Conservation (phyloP, 2,329 filamentous ascomycete genomes). For the Zopfia rhizophila region DNA sequence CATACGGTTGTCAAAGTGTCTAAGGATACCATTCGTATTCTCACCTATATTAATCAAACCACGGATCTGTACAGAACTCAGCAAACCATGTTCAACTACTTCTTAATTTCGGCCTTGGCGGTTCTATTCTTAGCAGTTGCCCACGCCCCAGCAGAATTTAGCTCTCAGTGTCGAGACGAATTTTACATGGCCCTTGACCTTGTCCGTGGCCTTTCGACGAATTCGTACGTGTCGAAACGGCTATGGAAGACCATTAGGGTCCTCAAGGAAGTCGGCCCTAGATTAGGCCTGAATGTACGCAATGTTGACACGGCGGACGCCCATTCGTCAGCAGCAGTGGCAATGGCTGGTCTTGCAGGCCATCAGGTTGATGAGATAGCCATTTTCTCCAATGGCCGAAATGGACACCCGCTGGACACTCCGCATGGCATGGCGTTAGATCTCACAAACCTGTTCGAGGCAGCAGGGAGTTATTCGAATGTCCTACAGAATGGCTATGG, state of each 20-base stretch:
- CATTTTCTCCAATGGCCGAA: slow-evolving; percentile 55
- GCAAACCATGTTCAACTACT: slow-evolving; percentile 84
- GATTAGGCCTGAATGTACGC: slow-evolving; percentile 68
- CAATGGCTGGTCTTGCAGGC: slow-evolving; percentile 73
- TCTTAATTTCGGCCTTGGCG: slow-evolving; percentile 77
- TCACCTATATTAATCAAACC: slow-evolving; percentile 76
- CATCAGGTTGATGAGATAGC: slow-evolving; percentile 69
- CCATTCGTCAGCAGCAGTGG: slow-evolving; percentile 70
- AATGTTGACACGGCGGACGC: slow-evolving; percentile 61
- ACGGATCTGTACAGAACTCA: slow-evolving; percentile 76
- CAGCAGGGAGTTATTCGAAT: slow-evolving; percentile 64
- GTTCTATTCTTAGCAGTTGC: slow-evolving; percentile 81
- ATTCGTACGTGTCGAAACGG: slow-evolving; percentile 76
- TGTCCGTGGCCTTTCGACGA: slow-evolving; percentile 76
- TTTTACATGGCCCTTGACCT: slow-evolving; percentile 83
- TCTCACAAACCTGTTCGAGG: slow-evolving; percentile 71
- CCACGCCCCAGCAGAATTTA: slow-evolving; percentile 78
- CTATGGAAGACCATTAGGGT: slow-evolving; percentile 78
- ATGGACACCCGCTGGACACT: slow-evolving; percentile 53
- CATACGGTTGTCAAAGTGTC: slow-evolving; percentile 79
- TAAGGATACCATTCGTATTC: slow-evolving; percentile 78
- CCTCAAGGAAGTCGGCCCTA: slow-evolving; percentile 76
- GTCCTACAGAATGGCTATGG: slow-evolving; percentile 48
- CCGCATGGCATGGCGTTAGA: slow-evolving; percentile 72
- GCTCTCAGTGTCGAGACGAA: slow-evolving; percentile 73